Evolutionary conservation across 352 stramenopile genomes (phyloP), one percentile per base, ranked within the genome.

Genomic region (Phytopythium vexans): DNA sequence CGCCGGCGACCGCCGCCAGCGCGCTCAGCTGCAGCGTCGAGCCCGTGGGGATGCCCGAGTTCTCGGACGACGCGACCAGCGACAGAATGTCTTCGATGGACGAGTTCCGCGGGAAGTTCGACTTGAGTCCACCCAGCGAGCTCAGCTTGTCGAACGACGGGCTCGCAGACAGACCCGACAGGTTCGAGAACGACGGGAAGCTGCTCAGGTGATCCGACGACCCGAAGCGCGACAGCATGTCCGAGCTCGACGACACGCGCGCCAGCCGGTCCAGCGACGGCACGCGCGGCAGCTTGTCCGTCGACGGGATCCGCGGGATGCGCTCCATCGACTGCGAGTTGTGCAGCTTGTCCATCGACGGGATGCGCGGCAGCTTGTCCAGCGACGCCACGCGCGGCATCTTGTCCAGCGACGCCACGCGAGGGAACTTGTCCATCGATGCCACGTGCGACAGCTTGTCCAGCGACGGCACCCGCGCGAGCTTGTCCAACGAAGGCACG

Each of bases 71-170:
- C 15, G 83, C 83, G 41, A 94, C 82, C 1, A 94, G 68, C 51
- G 84, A 94, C 45, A 94, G 54, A 61, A 94, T 94, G 52, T 94
- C 84, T 54, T 94, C 84, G 41, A 94, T 91, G 11, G 84, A 94
- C 16, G 84, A 94, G 62, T 93, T 93, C 33, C 82, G 82, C 12
- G 82, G 82, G 49, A 93, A 89, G 4, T 64, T 56, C 41, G 72
- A 75, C 47, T 74, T 82, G 55, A 71, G 72, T 8, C 65, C 58
- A 45, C 62, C 66, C 16, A 94, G 60, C 0, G 68, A 66, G 48
- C 66, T 89, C 14, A 94, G 59, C 52, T 92, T 94, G 51, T 86
- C 81, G 56, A 81, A 92, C 33, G 84, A 94, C 8, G 72, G 74
- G 36, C 81, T 89, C 3, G 78, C 70, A 8, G 77, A 82, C 8